Evolutionary conservation across 257 asterid species (phyloP), one percentile per base, ranked within the genome.

Genomic region (Agastache rugosa): DNA sequence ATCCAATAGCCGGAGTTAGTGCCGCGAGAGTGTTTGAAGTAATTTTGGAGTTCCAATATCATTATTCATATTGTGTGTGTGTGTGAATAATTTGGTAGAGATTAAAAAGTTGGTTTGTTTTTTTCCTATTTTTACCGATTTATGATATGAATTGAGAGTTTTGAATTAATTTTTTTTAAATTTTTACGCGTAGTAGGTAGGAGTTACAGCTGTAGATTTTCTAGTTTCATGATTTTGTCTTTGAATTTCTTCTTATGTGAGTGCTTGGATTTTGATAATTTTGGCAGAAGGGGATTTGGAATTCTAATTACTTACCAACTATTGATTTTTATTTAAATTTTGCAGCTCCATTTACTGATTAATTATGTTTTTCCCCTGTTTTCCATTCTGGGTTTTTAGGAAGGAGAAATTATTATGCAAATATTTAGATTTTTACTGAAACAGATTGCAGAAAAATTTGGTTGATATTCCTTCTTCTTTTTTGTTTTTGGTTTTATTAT

Each of bases 131-230:
- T 20, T 54, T 41, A 55, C 69, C 31, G 37, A 29, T 71, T 71
- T 61, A 34, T 34, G 7, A 16, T 45, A 50, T 25, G 4, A 39
- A 55, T 64, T 37, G 17, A 19, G n/a, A 1, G 11, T 68, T 42
- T 27, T 39, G 48, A 7, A n/a, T n/a, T n/a, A n/a, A n/a, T n/a
- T n/a, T n/a, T n/a, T 58, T 31, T 15, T 37, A 1, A 5, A 1
- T 8, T 54, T 62, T 77, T 8, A 72, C 74, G 51, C 44, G 66
- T 45, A 72, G 74, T 65, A 27, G 81, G 70, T 78, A 37, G 59
- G 61, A 56, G 48, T 56, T 64, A 54, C 70, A 72, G 77, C 77
- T 71, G 77, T 56, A 37, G 74, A 72, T 41, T 71, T 77, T 58
- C 74, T 14, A 4, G 55, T 47, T 65, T 56, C 74, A 53, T 42